Evolutionary conservation across 148 eudicot genomes (phyloP).

Genomic region (Diospyros kaki): DNA sequence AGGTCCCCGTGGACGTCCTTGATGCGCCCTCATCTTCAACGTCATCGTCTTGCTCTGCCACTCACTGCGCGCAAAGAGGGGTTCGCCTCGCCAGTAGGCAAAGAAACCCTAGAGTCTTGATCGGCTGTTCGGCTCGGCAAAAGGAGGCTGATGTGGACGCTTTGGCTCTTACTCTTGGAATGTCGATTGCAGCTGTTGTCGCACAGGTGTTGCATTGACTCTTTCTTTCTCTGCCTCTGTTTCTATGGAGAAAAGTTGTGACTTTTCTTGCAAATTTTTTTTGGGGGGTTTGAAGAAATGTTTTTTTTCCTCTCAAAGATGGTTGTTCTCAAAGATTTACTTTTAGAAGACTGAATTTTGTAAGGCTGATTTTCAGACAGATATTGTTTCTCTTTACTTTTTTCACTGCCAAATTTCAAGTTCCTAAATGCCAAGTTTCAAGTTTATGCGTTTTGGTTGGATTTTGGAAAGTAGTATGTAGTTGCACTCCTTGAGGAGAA

Average conservation of each 20-base stretch:
- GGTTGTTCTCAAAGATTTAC: neutral
- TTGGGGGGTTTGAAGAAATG: neutral
- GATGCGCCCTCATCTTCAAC: constrained; percentile 24
- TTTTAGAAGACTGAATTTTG: too few relatives aligned
- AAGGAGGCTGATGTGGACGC: constrained; percentile 44
- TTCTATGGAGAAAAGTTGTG: neutral
- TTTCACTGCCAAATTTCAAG: too few relatives aligned
- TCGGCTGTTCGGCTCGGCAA: constrained; percentile 18
- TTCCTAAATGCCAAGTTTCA: too few relatives aligned
- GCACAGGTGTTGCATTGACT: constrained; percentile 48
- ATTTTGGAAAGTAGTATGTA: too few relatives aligned
- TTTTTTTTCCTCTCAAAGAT: neutral
- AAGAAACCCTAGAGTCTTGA: constrained; percentile 37
- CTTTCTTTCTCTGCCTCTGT: neutral
- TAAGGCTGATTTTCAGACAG: too few relatives aligned
- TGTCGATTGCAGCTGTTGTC: constrained; percentile 85
- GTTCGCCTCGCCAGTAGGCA: constrained; percentile 24
- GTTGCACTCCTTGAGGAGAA: too few relatives aligned
- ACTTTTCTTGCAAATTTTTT: neutral
- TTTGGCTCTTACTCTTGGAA: constrained; percentile 83
- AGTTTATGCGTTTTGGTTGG: too few relatives aligned
- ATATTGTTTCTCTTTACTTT: too few relatives aligned
- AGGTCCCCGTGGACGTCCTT: neutral
- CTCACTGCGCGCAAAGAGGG: constrained; percentile 27
- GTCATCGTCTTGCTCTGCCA: constrained; percentile 20